A percentile compares a stretch with the other conserved stretches of the same genome.
These are phyloP conservation scores for Zygnema cylindricum DNA, from an alignment of 139 green algal genomes.

Conservation along the genomic window DNA sequence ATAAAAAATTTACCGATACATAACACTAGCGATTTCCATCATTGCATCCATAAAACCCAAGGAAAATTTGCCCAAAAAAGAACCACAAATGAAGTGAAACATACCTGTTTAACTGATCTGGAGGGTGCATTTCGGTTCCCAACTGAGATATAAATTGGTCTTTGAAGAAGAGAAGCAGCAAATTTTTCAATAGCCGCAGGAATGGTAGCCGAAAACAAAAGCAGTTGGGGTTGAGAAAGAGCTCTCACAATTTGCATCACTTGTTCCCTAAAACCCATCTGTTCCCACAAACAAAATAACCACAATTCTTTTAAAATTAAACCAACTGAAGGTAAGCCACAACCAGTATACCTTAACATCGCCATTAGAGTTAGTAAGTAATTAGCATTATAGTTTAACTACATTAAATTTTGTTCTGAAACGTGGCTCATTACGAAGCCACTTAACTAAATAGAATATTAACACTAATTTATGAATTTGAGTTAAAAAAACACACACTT, in stretches of 20 bases:
- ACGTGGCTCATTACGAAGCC: too few relatives aligned
- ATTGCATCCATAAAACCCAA: too few relatives aligned
- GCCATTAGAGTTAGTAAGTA: neutral
- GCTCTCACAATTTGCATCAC: constrained; percentile 10
- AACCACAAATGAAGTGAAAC: too few relatives aligned
- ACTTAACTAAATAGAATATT: neutral
- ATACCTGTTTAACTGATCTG: neutral
- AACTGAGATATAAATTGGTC: constrained; percentile 11
- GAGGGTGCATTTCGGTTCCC: neutral
- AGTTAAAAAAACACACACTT: too few relatives aligned
- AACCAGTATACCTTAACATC: neutral
- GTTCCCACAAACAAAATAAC: neutral
- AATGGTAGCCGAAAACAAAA: constrained; percentile 11
- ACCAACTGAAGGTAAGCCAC: neutral
- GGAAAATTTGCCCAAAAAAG: too few relatives aligned
- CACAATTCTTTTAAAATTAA: neutral
- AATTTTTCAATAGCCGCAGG: constrained; percentile 11
- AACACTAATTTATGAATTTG: neutral
- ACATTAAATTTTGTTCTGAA: too few relatives aligned
- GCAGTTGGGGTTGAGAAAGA: constrained; percentile 2
- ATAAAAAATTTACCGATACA: too few relatives aligned
- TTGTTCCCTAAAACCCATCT: constrained; percentile 17
- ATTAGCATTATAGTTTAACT: too few relatives aligned
- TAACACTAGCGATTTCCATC: too few relatives aligned
- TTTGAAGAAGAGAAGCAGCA: constrained; percentile 1